Evolutionary conservation across 2,329 filamentous ascomycete genomes (phyloP).

Genomic region (Mycosphaerella arachidis): DNA sequence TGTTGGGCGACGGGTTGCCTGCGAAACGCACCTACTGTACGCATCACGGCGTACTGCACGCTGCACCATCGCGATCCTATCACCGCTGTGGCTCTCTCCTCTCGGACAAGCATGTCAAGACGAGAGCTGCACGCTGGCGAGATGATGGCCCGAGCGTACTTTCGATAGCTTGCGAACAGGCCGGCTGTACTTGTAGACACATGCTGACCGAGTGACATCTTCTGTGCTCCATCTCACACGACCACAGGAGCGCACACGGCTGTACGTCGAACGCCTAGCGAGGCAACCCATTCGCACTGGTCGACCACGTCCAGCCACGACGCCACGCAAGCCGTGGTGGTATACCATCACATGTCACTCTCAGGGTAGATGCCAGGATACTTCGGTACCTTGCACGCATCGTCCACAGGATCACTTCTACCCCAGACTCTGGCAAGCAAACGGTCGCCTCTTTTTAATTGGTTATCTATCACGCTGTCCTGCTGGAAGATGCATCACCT

Average conservation of each 20-base stretch:
- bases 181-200: not conserved
- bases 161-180: not conserved
- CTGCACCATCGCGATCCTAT: constrained; percentile 3
- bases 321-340: not conserved
- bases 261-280: not conserved
- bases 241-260: not conserved
- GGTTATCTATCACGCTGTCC: not conserved
- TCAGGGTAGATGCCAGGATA: not conserved
- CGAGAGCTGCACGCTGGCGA: not conserved
- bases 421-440: not conserved
- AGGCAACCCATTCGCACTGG: not conserved
- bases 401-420: not conserved
- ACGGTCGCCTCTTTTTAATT: not conserved
- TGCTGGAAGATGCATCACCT: not conserved
- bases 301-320: not conserved
- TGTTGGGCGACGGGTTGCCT: not conserved
- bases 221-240: not conserved
- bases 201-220: not conserved
- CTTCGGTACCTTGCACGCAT: not conserved
- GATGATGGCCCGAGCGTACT: not conserved
- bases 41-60: not conserved
- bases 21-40: not conserved
- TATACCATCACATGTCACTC: not conserved
- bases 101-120: not conserved
- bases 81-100: not conserved